Conservation (phyloP, 106 monocot genomes). For the Platanthera zijinensis region DNA sequence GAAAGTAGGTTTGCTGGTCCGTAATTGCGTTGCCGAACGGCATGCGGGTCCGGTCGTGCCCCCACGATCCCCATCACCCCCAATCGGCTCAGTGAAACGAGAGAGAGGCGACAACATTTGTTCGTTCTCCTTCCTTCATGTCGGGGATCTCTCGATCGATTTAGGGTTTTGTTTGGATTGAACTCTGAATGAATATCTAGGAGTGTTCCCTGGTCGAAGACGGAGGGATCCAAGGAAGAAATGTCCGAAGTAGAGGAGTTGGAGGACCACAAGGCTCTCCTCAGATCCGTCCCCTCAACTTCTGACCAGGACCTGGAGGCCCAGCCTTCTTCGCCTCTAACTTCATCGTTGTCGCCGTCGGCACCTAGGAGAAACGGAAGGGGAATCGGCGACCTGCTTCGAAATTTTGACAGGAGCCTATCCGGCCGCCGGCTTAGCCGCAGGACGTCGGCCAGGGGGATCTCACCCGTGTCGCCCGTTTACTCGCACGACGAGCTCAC, state of each 20-base stretch:
- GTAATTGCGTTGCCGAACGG: too few species aligned
- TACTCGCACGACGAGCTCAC: constrained; percentile 48
- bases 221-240: not conserved
- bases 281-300: constrained; percentile 22
- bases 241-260: constrained; percentile 43
- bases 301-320: constrained; percentile 34
- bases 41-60: too few species aligned
- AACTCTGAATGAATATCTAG: not conserved
- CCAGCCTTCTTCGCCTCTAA: constrained; percentile 15
- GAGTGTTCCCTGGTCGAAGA: not conserved
- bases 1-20: too few species aligned
- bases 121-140: not conserved
- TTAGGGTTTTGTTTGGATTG: not conserved
- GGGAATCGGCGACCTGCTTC: constrained; percentile 50
- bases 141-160: constrained; percentile 1
- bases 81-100: too few species aligned
- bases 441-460: constrained; percentile 16
- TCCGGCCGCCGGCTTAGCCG: constrained; percentile 34
- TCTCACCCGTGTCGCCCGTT: constrained; percentile 5
- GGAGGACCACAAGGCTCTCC: constrained; percentile 44
- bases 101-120: not conserved
- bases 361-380: constrained; percentile 28
- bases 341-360: not conserved
- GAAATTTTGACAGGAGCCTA: constrained; percentile 48
- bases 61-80: too few species aligned